Evolutionary conservation across 768 basidiomycete genomes (phyloP), one percentile per base, ranked within the genome.

Genomic region (Suillus variegatus): DNA sequence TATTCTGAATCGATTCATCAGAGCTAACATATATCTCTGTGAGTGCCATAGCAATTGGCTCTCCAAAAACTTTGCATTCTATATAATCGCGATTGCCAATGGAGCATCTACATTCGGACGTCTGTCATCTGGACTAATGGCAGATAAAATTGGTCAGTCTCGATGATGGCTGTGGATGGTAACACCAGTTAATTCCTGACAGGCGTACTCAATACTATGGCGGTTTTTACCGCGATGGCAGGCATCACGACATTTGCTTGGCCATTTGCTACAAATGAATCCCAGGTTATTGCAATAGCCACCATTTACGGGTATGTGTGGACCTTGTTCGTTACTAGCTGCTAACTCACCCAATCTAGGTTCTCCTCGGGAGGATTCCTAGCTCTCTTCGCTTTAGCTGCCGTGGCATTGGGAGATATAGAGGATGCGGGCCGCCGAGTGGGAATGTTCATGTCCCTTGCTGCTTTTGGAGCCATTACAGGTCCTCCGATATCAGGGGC

Each of bases 401-500:
- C 86, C 41, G 84, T 90, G 69, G 79, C 83, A 12, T 81, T 93
- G 74, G 91, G 91, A 0, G 80, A 81, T 0, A 79, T 82, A 1
- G 77, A 77, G 12, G 90, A 92, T 63, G 82, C 90, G 0, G 91
- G 91, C 5, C 80, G 87, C 32, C 80, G 91, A 18, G 77, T 84
- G 0, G 91, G 91, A 7, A 86, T 91, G 81, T 85, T 84, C 65
- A 79, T 88, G 74, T 88, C 83, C 38, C 80, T 89, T 60, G 64
- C 86, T 28, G 82, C 90, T 0, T 46, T 91, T 20, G 89, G 89
- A 9, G 88, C 88, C 0, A 78, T 92, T 4, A 82, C 81, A 0
- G 91, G 91, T 0, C 89, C 90, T 3, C 91, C 91, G 0, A 88
- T 92, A 65, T 89, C 89, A 9, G 91, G 91, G 1, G 87, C 87